Evolutionary conservation across 2,329 filamentous ascomycete genomes (phyloP), one percentile per base, ranked within the genome.

Genomic region (Monosporascus sp.): DNA sequence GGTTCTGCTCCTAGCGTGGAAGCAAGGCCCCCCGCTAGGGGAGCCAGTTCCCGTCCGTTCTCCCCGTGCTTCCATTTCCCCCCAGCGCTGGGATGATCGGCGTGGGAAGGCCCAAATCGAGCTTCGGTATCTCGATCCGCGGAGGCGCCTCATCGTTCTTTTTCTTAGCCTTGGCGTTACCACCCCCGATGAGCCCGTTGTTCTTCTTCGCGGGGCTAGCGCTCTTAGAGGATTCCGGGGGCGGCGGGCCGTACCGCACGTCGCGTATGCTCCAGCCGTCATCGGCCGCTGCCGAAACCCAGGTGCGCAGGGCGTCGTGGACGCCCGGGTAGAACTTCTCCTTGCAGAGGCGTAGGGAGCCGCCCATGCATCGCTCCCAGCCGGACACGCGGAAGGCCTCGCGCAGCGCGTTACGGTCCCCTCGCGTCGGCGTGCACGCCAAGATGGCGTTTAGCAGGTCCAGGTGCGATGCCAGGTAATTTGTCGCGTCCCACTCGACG

Each of bases 401-500:
- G n/a, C 94, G 87, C 11, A 97, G 80, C 1, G 73, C 68, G 70
- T 96, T 97, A 55, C 94, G 88, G 54, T 88, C 85, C 24, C 80
- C 71, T 2, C 68, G 63, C 0, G 85, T 86, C 1, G 90, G 87
- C 1, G 94, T 81, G 54, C 87, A 93, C 1, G 93, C 90, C 53
- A 97, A 75, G 53, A 97, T 84, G 31, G 91, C 93, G 66, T 97
- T 99, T 63, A 97, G 74, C 11, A 99, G 84, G 66, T 97, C 94
- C 9, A 99, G 80, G 66, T 99, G 93, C 0, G 89, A 90, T 19
- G 93, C 91, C 11, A 97, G 79, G 69, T 97, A 97, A 71, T 96
- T 97, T 9, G 94, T 97, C 3, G 94, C 94, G 68, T 97, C 94
- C 94, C 94, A 97, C 72, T 99, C 94, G 9, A 97, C 94, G 51